Conservation (phyloP, 129 eudicot genomes). For the Silybum marianum region DNA sequence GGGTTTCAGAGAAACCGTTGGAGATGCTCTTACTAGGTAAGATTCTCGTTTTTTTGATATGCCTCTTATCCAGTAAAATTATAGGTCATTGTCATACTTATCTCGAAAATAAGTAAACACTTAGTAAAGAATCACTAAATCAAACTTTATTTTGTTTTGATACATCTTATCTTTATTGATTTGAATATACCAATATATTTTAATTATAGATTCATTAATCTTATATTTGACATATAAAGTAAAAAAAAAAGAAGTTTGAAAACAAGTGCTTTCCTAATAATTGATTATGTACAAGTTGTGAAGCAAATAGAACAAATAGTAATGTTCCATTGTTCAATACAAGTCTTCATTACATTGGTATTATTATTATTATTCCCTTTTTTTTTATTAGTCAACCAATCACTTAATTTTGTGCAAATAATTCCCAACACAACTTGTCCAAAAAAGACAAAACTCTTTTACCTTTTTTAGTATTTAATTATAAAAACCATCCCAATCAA, state of each 20-base stretch:
- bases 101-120: too few species aligned
- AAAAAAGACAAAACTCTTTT: conserved; percentile 9
- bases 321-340: neutral
- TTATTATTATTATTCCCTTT: neutral
- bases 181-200: too few species aligned
- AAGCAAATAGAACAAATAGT: conserved; percentile 18
- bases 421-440: conserved; percentile 13
- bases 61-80: too few species aligned
- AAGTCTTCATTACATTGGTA: conserved; percentile 29
- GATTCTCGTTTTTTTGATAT: too few species aligned
- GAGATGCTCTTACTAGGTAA: too few species aligned
- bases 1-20: too few species aligned
- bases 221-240: neutral
- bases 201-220: neutral
- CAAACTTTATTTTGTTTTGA: too few species aligned
- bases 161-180: too few species aligned
- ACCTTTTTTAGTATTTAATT: neutral
- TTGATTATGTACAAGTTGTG: conserved; percentile 21
- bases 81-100: too few species aligned
- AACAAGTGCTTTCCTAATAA: conserved; percentile 19
- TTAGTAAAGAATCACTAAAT: too few species aligned
- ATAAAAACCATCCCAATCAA: neutral
- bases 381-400: conserved; percentile 8
- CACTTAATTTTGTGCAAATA: neutral
- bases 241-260: neutral